phyloP scores from a whole-genome alignment of 305 asterid species.

The Withania somnifera region DNA sequence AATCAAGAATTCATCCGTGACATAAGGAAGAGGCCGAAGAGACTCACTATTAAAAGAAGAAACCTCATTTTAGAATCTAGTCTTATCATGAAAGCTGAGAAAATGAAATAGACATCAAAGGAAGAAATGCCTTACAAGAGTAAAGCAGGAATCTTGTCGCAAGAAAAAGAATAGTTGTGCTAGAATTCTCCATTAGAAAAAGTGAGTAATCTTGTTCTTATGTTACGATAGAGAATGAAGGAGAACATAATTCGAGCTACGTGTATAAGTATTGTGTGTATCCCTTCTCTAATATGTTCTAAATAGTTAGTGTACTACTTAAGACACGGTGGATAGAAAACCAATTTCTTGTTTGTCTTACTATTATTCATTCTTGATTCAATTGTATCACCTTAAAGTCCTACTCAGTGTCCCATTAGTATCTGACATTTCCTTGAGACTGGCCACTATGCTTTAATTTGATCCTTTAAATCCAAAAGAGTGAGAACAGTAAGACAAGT shows the following conservation, averaged over 20 bases:
- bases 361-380: background rate
- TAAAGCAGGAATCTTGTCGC: background rate
- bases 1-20: background rate
- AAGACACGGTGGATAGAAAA: background rate
- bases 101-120: background rate
- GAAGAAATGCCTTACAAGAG: background rate
- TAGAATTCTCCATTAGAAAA: background rate
- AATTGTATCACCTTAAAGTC: background rate
- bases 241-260: background rate
- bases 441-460: background rate
- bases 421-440: background rate
- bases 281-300: background rate
- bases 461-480: background rate
- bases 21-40: background rate
- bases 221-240: background rate
- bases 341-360: background rate
- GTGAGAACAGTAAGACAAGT: background rate
- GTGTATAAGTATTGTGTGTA: background rate
- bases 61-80: background rate
- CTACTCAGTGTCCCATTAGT: background rate
- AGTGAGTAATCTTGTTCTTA: background rate
- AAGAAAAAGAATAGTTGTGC: background rate
- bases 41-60: background rate
- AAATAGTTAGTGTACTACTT: background rate
- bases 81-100: background rate